These are phyloP conservation scores for Suhomyces guaymorum DNA, from an alignment of 1,139 yeast genomes.

Conservation along the genomic window DNA sequence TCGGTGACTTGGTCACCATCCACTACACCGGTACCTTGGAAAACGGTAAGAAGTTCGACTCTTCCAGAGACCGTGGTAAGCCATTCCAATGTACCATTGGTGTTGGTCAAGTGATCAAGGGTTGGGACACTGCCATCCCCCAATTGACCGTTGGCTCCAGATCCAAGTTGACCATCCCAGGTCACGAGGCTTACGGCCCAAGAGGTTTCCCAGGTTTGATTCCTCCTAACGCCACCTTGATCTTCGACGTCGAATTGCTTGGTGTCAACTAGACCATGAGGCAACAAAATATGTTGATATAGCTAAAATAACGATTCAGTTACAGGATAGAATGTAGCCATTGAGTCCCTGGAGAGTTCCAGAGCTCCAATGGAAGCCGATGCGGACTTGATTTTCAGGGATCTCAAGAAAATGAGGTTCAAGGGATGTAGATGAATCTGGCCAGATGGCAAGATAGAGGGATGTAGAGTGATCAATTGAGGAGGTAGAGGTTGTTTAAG, in stretches of 20 bases:
- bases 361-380: too few species aligned
- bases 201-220: slow-evolving; percentile 96
- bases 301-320: too few species aligned
- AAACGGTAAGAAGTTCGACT: slow-evolving; percentile 93
- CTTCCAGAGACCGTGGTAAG: slow-evolving; percentile 89
- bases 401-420: too few species aligned
- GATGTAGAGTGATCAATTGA: too few species aligned
- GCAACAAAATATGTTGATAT: too few species aligned
- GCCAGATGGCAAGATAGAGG: too few species aligned
- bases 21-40: slow-evolving; percentile 95
- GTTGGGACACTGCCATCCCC: slow-evolving; percentile 95
- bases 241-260: slow-evolving; percentile 89
- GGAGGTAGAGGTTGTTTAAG: too few species aligned
- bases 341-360: too few species aligned
- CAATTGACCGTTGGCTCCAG: slow-evolving; percentile 89
- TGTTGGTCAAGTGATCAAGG: slow-evolving; percentile 92
- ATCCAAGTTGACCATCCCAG: slow-evolving; percentile 89
- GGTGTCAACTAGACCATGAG: slow-evolving; percentile 64
- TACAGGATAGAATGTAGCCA: background rate
- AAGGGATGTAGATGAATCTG: too few species aligned
- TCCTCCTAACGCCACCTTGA: slow-evolving; percentile 92
- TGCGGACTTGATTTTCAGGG: too few species aligned
- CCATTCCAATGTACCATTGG: slow-evolving; percentile 94
- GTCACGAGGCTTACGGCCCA: slow-evolving; percentile 89
- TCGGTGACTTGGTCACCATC: slow-evolving; percentile 85